Percentiles rank a stretch among this genome's conserved stretches.
Conservation (phyloP, 1,139 yeast genomes). For the Sugiyamaella sp. region DNA sequence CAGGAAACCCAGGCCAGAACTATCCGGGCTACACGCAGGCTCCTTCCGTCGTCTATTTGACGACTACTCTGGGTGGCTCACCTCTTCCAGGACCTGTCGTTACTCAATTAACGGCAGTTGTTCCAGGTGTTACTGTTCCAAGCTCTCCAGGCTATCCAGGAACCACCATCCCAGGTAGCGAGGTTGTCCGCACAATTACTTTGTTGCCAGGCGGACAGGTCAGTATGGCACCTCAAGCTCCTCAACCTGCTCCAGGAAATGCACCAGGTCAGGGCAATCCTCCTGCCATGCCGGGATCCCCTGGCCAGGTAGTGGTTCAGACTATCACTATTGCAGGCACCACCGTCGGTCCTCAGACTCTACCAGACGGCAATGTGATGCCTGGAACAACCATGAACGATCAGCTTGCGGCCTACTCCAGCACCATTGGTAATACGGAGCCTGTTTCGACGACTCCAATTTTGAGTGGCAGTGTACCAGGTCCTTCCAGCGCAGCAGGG, state of each 20-base stretch:
- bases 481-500: too few relatives aligned
- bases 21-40: conserved; percentile 3
- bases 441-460: background rate
- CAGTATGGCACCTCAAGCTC: background rate
- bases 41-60: conserved; percentile 16
- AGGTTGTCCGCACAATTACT: conserved; percentile 21
- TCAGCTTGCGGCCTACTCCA: conserved; percentile 23
- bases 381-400: conserved; percentile 26
- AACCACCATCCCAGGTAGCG: conserved; percentile 27
- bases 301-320: conserved; percentile 24
- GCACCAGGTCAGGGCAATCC: background rate
- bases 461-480: background rate
- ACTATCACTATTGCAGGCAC: conserved; percentile 29
- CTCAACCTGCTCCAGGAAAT: conserved; percentile 3
- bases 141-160: conserved; percentile 22
- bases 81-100: background rate
- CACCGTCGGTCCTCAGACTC: conserved; percentile 23
- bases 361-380: conserved; percentile 21
- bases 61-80: conserved; percentile 3
- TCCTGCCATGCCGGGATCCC: conserved; percentile 6
- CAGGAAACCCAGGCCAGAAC: conserved; percentile 24
- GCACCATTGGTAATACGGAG: conserved; percentile 12
- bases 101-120: conserved; percentile 17
- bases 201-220: conserved; percentile 15
- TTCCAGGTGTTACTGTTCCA: conserved; percentile 28